Evolutionary conservation across 2,329 filamentous ascomycete species (phyloP), one percentile per base, ranked within the genome.

Genomic region (Fusarium nygamai): DNA sequence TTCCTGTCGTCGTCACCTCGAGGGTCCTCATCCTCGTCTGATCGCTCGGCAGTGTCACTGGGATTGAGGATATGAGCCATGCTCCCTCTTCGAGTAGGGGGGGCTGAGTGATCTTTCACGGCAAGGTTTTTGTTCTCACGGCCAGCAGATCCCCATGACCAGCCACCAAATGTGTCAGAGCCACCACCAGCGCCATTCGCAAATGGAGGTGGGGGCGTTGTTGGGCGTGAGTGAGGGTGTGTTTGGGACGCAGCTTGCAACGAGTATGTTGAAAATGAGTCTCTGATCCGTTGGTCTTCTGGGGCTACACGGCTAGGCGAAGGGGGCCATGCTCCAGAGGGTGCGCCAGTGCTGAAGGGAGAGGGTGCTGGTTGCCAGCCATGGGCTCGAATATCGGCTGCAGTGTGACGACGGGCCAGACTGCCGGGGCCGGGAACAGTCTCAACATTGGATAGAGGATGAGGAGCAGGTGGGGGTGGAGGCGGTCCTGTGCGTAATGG

Each of bases 361-460:
- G 92, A 93, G 33, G 89, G 87, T 47, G 72, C 75, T 13, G 87
- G 87, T 71, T 91, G 92, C 91, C 93, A 96, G 43, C 93, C 94
- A 80, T 95, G 93, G 77, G 95, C 92, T 61, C 96, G 92, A 76
- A 99, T 98, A 81, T 99, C 96, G 67, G 96, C 96, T 44, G 95
- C 96, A 4, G 96, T 99, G 83, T 99, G 96, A 70, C 96, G 91
- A 72, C 96, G 92, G 50, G 91, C 90, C 53, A 98, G 87, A 78
- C 91, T 95, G 64, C 90, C 89, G 41, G 92, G 90, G 63, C 90
- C 89, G 43, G 92, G 90, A 39, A 90, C 89, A 33, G 89, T 87
- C 76, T 91, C 87, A 38, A 90, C 87, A 65, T 89, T 86, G 24
- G 92, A 89, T 27, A 92, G 86, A 39, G 91, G 91, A 79, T 94